phyloP scores from a whole-genome alignment of 1,284 basidiomycete genomes.

The Ganoderma leucocontextum region DNA sequence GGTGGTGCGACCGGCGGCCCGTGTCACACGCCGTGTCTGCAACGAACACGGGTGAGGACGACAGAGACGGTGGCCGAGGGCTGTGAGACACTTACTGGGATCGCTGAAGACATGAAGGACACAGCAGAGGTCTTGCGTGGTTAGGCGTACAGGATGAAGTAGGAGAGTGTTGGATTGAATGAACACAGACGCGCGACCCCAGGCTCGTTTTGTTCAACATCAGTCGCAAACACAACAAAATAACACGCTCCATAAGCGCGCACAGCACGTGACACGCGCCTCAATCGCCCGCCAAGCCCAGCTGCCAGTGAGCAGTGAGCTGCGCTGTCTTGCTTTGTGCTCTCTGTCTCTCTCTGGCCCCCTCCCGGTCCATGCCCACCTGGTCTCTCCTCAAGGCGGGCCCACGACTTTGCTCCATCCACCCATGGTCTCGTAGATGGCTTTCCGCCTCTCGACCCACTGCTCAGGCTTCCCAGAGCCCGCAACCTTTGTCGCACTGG shows the following conservation, averaged over 20 bases:
- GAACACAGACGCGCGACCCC: conserved; percentile 25
- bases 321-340: conserved; percentile 4
- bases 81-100: conserved; percentile 41
- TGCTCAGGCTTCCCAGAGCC: conserved; percentile 41
- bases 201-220: conserved; percentile 45
- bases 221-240: conserved; percentile 43
- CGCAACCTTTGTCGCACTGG: conserved; percentile 40
- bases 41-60: conserved; percentile 10
- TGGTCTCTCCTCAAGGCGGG: conserved; percentile 28
- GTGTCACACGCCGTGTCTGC: conserved; percentile 66
- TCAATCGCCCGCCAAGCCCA: not conserved
- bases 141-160: conserved; percentile 35
- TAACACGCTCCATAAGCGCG: conserved; percentile 41
- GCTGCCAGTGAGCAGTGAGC: not conserved
- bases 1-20: conserved; percentile 54
- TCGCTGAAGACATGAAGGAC: conserved; percentile 45
- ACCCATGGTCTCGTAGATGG: conserved; percentile 26
- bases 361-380: conserved; percentile 27
- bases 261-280: conserved; percentile 34
- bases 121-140: conserved; percentile 31
- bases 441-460: conserved; percentile 16
- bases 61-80: not conserved
- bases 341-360: conserved; percentile 6
- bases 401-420: conserved; percentile 17
- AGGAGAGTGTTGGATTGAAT: conserved; percentile 35